Evolutionary conservation across 805 yeast genomes (phyloP).

Genomic region (Saccharomycopsis babjevae): DNA sequence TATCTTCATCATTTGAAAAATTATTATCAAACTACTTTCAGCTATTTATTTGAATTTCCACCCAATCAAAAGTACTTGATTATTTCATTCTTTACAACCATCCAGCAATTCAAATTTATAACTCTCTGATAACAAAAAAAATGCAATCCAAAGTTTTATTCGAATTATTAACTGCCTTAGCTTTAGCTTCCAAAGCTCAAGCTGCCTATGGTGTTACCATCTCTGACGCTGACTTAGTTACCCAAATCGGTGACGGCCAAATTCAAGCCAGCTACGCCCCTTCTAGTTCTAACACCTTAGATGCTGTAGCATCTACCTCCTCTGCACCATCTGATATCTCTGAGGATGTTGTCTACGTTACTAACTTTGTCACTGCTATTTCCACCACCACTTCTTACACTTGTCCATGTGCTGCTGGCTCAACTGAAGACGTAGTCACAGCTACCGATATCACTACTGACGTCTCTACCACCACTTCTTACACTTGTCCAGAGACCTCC

Average conservation of each 20-base stretch:
- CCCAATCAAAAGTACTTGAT: background rate
- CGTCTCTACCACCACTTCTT: slow-evolving; percentile 4
- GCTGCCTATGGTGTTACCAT: slow-evolving; percentile 15
- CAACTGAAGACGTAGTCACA: slow-evolving; percentile 6
- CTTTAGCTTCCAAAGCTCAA: slow-evolving; percentile 6
- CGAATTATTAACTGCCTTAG: slow-evolving; percentile 11
- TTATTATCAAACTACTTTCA: background rate
- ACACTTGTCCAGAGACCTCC: slow-evolving; percentile 9
- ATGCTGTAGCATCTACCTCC: slow-evolving; percentile 7
- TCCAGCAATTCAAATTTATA: slow-evolving; percentile 2
- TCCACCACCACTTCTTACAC: slow-evolving; percentile 10
- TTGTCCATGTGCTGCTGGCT: slow-evolving; percentile 6
- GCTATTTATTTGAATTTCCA: background rate
- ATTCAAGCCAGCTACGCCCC: slow-evolving; percentile 18
- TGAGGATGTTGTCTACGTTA: slow-evolving; percentile 16
- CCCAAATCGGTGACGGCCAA: slow-evolving; percentile 18
- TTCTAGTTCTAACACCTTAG: slow-evolving; percentile 6
- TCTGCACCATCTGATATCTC: background rate
- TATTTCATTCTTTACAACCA: background rate
- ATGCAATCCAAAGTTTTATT: slow-evolving; percentile 15
- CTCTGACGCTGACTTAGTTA: slow-evolving; percentile 7
- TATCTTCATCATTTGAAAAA: too few relatives aligned
- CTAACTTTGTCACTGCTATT: slow-evolving; percentile 17
- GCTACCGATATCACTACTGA: slow-evolving; percentile 7
- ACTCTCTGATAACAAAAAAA: background rate